Percentiles rank a stretch among this genome's conserved stretches.
These are phyloP conservation scores for Nicotiana noctiflora DNA, from an alignment of 257 asterid species.

Conservation along the genomic window DNA sequence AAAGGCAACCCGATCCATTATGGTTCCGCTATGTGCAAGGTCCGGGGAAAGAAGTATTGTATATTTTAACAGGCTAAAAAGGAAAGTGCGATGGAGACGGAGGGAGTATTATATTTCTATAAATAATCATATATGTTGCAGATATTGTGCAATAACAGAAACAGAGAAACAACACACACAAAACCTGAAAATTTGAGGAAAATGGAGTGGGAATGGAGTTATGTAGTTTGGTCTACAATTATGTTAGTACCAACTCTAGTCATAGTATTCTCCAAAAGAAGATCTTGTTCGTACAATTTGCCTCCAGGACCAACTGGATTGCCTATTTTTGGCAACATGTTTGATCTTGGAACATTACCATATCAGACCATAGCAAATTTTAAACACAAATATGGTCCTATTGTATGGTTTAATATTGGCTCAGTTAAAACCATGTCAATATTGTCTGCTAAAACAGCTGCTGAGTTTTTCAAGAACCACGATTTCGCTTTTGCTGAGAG, in stretches of 20 bases:
- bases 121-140: neutral
- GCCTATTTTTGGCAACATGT: conserved; percentile 50
- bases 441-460: conserved; percentile 29
- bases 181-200: neutral
- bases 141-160: neutral
- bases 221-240: conserved; percentile 13
- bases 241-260: conserved; percentile 14
- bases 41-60: too few species aligned
- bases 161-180: neutral
- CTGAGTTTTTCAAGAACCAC: conserved; percentile 41
- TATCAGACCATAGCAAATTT: conserved; percentile 29
- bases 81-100: too few species aligned
- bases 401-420: conserved; percentile 47
- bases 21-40: too few species aligned
- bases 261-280: neutral
- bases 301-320: conserved; percentile 53
- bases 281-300: neutral
- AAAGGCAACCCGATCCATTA: too few species aligned
- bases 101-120: neutral
- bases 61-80: too few species aligned
- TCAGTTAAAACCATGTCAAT: conserved; percentile 39
- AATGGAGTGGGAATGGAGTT: conserved; percentile 22
- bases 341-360: conserved; percentile 37
- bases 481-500: conserved; percentile 41
- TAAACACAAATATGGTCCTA: conserved; percentile 29